Conservation (phyloP, 345 rosid genomes). For the Eucalyptus melliodora region DNA sequence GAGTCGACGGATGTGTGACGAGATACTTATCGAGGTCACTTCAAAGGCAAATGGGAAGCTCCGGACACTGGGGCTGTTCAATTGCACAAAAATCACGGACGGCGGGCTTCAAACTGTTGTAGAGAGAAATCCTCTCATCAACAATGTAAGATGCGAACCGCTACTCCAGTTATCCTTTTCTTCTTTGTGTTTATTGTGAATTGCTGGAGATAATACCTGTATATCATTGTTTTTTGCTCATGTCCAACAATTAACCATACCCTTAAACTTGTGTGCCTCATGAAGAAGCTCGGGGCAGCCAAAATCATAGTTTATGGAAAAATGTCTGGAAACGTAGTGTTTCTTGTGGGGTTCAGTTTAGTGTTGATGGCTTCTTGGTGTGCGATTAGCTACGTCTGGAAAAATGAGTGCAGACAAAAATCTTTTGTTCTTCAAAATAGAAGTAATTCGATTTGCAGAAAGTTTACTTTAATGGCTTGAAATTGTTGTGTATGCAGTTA, state of each 20-base stretch:
- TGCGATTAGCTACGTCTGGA: background rate
- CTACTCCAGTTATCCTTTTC: background rate
- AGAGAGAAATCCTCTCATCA: slow-evolving; percentile 42
- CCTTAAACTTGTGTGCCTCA: background rate
- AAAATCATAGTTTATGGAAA: background rate
- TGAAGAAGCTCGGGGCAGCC: background rate
- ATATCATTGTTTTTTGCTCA: too few relatives aligned
- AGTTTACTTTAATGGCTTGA: background rate
- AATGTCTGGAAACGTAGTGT: background rate
- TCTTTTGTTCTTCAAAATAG: background rate
- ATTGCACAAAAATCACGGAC: slow-evolving; percentile 42
- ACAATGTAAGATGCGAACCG: slow-evolving; percentile 21
- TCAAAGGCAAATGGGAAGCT: slow-evolving; percentile 44
- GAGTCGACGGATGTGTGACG: slow-evolving; percentile 31
- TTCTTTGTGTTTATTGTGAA: background rate
- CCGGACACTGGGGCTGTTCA: slow-evolving; percentile 21
- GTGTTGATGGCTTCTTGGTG: background rate
- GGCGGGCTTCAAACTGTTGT: slow-evolving; percentile 40
- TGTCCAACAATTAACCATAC: background rate
- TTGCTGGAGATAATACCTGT: background rate
- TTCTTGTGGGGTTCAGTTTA: background rate
- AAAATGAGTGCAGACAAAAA: background rate
- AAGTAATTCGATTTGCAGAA: background rate
- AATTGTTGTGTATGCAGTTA: slow-evolving; percentile 18
- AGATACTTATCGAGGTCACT: slow-evolving; percentile 25